phyloP scores from a whole-genome alignment of 2,329 filamentous ascomycete genomes.

The Aspergillus sp. region DNA sequence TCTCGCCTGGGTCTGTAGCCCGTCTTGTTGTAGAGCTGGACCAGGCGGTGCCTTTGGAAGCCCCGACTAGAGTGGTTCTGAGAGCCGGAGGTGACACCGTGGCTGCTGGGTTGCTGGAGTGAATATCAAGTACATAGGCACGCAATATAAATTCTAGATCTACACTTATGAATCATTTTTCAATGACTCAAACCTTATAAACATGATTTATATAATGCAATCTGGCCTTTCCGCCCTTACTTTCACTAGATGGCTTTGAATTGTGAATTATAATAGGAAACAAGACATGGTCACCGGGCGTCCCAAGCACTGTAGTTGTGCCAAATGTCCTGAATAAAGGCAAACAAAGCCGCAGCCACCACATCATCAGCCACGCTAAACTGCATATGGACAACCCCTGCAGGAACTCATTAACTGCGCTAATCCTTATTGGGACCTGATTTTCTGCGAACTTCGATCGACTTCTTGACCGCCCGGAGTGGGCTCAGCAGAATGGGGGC shows the following conservation, averaged over 20 bases:
- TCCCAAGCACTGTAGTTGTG: background rate
- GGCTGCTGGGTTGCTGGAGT: constrained; percentile 80
- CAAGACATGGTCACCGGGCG: background rate
- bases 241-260: background rate
- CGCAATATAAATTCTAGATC: background rate
- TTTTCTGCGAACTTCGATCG: constrained; percentile 36
- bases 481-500: constrained; percentile 21
- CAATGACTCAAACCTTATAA: background rate
- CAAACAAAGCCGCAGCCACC: background rate
- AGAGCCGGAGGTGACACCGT: constrained; percentile 79
- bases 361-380: background rate
- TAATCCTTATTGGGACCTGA: background rate
- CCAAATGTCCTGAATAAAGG: constrained; percentile 3
- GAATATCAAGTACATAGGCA: constrained; percentile 10
- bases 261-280: background rate
- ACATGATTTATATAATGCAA: background rate
- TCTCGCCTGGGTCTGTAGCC: constrained; percentile 76
- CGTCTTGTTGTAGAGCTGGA: constrained; percentile 74
- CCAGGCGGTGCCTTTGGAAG: constrained; percentile 74
- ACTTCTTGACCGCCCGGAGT: constrained; percentile 8
- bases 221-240: background rate
- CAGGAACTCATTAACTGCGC: constrained; percentile 1
- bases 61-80: constrained; percentile 76
- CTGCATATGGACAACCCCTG: background rate
- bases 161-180: background rate